Conservation (phyloP, 106 monocot genomes). For the Dioscorea zingiberensis region DNA sequence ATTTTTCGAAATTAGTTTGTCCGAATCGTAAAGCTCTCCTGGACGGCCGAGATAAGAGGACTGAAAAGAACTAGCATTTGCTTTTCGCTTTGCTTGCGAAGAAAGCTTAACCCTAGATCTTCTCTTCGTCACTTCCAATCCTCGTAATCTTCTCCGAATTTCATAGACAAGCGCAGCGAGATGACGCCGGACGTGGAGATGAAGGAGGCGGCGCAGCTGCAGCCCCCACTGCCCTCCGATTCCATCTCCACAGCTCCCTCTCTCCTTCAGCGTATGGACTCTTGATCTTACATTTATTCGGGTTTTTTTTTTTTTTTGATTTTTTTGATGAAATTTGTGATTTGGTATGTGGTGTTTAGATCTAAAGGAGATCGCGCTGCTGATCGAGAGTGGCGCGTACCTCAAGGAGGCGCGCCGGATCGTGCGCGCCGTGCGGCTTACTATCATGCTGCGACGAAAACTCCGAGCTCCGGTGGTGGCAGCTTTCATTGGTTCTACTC, state of each 20-base stretch:
- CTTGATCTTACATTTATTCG: too few relatives aligned
- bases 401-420: conserved; percentile 87
- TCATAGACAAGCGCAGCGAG: too few relatives aligned
- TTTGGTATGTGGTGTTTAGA: conserved; percentile 20
- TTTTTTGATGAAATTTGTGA: neutral
- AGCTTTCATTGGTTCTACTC: conserved; percentile 42
- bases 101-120: neutral
- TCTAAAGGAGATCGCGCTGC: conserved; percentile 79
- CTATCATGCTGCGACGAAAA: conserved; percentile 63
- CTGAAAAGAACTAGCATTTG: neutral
- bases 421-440: conserved; percentile 79
- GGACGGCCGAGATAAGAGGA: neutral
- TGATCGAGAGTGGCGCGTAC: conserved; percentile 82
- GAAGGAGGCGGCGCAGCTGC: conserved; percentile 28
- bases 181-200: conserved; percentile 46
- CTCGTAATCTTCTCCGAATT: too few relatives aligned
- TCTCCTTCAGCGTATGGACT: conserved; percentile 33
- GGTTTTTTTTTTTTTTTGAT: neutral
- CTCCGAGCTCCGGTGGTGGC: conserved; percentile 37
- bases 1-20: too few relatives aligned
- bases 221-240: neutral
- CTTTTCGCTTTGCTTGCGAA: neutral
- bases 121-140: neutral
- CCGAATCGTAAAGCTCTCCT: neutral
- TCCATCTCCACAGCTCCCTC: conserved; percentile 14